Evolutionary conservation across 352 stramenopile genomes (phyloP), one percentile per base, ranked within the genome.

Genomic region (Globisporangium nodosum): DNA sequence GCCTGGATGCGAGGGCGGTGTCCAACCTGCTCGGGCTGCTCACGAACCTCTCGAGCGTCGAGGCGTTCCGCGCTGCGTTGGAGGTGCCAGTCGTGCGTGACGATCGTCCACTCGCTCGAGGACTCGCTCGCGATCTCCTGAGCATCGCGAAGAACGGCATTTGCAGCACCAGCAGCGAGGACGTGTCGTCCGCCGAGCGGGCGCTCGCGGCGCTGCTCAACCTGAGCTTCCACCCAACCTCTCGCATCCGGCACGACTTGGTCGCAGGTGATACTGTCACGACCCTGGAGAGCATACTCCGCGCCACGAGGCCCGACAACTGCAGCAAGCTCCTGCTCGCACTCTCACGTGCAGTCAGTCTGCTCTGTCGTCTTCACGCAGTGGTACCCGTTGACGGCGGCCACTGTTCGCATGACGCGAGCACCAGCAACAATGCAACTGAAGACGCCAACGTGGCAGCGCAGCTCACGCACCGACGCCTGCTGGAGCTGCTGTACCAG

Each of bases 201-300:
- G 69, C 76, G 1, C 56, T 90, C 2, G 79, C 81, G 0, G 68
- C 64, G 8, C 50, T 93, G n/a, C 58, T 93, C 27, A 93, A 93
- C 37, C 54, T 93, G 39, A 82, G 76, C 1, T 78, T 85, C 45
- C 43, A 62, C n/a, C 47, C 70, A 12, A 56, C 58, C 3, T 79
- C 78, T 4, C 55, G 39, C 27, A 56, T 85, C 8, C 67, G 78
- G 9, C 42, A 33, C 0, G 72, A 78, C 27, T 43, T 91, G n/a
- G 3, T 78, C 0, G 42, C 68, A 15, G 64, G 71, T 6, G 39
- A 58, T 13, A 49, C 61, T 2, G 18, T 80, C 1, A 35, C 51
- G 0, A 50, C 47, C 2, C 35, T 79, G 6, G 57, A 70, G 8
- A 52, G 49, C 1, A 64, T 82, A 8, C 54, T 85, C 15, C 47